Conservation (phyloP, 208 protist genomes). For the Herpetomonas tarakana region DNA sequence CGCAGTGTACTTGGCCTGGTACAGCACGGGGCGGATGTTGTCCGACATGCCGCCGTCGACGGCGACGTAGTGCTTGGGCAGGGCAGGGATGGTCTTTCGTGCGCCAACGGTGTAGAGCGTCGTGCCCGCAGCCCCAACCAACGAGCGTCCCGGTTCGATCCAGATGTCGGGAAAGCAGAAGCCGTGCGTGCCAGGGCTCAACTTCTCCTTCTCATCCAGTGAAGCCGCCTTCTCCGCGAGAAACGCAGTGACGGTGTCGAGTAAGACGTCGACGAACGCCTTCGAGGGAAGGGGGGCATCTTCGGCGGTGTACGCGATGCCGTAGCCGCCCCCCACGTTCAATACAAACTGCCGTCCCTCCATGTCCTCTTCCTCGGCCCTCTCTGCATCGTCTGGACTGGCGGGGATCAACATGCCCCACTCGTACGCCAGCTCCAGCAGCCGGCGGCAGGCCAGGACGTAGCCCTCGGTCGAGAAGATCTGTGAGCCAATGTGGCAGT, state of each 20-base stretch:
- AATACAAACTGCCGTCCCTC: constrained; percentile 2
- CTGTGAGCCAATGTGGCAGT: constrained; percentile 14
- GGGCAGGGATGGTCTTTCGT: background rate
- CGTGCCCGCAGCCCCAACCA: constrained; percentile 12
- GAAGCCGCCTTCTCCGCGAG: background rate
- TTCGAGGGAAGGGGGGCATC: background rate
- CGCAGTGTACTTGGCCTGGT: constrained; percentile 11
- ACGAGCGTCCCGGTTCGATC: constrained; percentile 12
- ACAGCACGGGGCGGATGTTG: constrained; percentile 12
- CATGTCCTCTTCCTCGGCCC: background rate
- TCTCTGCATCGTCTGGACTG: no score
- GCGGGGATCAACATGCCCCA: constrained; percentile 8
- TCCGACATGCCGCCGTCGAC: constrained; percentile 15
- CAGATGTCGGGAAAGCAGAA: constrained; percentile 1
- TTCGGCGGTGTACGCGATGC: constrained; percentile 7
- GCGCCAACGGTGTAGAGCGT: constrained; percentile 8
- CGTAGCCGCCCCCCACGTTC: constrained; percentile 13
- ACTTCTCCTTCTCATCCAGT: no score
- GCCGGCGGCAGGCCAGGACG: constrained; percentile 5
- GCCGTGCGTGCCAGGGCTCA: background rate
- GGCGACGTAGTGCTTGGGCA: constrained; percentile 7
- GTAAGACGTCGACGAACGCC: constrained; percentile 3
- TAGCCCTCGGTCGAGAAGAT: constrained; percentile 7
- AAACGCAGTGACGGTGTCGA: constrained; percentile 1
- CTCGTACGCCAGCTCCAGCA: constrained; percentile 5